Percentiles rank a stretch among this genome's conserved stretches.
These are phyloP conservation scores for Ophiocordyceps polyrhachis-furcata DNA, from an alignment of 2,329 filamentous ascomycete species.

Conservation along the genomic window DNA sequence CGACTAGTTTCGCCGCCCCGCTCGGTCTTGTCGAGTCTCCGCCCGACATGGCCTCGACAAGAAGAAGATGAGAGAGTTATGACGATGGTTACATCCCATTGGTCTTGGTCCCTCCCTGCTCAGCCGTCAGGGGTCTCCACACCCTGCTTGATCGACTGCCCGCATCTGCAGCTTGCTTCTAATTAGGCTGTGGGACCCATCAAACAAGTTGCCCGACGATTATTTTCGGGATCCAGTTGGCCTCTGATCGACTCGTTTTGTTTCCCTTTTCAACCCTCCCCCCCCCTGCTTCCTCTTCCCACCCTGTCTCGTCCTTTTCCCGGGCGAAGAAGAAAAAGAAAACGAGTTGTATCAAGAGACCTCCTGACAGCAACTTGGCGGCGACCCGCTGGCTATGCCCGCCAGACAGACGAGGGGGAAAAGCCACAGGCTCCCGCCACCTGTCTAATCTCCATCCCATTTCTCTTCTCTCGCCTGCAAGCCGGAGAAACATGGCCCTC, in stretches of 20 bases:
- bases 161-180: constrained; percentile 7
- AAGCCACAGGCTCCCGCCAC: background rate
- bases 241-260: background rate
- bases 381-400: background rate
- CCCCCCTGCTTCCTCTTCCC: background rate
- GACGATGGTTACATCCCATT: background rate
- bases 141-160: constrained; percentile 7
- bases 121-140: background rate
- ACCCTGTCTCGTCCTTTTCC: too few relatives aligned
- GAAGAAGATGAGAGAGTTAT: background rate
- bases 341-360: background rate
- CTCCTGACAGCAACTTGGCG: background rate
- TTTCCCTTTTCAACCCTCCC: background rate
- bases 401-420: background rate
- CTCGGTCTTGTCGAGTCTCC: background rate
- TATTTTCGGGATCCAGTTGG: background rate
- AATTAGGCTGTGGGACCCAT: constrained; percentile 6
- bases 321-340: too few relatives aligned
- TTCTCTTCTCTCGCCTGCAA: background rate
- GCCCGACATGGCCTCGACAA: background rate
- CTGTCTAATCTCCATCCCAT: background rate
- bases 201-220: background rate
- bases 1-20: background rate
- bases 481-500: constrained; percentile 16
- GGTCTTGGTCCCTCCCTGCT: background rate